Evolutionary conservation across 257 asterid species (phyloP).

Genomic region (Prunella vulgaris): DNA sequence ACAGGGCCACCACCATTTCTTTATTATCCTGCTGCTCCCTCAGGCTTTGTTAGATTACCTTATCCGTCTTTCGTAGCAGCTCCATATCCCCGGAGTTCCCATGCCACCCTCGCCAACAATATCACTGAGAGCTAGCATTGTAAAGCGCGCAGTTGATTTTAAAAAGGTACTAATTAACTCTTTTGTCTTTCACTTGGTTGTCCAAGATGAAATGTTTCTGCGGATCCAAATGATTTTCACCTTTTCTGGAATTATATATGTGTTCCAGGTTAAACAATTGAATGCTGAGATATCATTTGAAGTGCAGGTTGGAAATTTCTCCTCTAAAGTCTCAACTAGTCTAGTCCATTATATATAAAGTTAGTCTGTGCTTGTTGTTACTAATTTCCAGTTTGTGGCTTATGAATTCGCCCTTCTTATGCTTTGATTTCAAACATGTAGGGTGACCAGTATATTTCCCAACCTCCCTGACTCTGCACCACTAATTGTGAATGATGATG

Average conservation of each 20-base stretch:
- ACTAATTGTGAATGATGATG: slow-evolving; percentile 24
- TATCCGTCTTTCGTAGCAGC: slow-evolving; percentile 53
- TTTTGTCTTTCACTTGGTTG: slow-evolving; percentile 4
- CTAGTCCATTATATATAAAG: not conserved
- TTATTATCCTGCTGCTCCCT: slow-evolving; percentile 56
- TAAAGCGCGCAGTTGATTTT: slow-evolving; percentile 69
- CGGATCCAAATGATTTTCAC: slow-evolving; percentile 3
- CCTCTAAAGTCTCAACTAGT: slow-evolving; percentile 3
- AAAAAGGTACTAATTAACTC: slow-evolving; percentile 51
- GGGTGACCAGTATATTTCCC: slow-evolving; percentile 71
- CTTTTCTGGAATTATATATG: slow-evolving; percentile 7
- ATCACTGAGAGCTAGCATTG: slow-evolving; percentile 47
- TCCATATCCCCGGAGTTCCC: slow-evolving; percentile 57
- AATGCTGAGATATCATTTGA: slow-evolving; percentile 67
- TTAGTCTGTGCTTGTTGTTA: slow-evolving; percentile 2
- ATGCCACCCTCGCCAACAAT: slow-evolving; percentile 41
- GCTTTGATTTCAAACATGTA: slow-evolving; percentile 31
- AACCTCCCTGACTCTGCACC: slow-evolving; percentile 34
- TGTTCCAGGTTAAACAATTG: slow-evolving; percentile 72
- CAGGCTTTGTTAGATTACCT: slow-evolving; percentile 59
- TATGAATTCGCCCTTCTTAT: slow-evolving; percentile 8
- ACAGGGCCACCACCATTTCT: slow-evolving; percentile 82
- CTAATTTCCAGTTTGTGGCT: slow-evolving; percentile 4
- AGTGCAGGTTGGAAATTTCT: slow-evolving; percentile 57
- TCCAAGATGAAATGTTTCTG: slow-evolving; percentile 14